Base-by-base conservation (phyloP, 805 yeast genomes). In the Kregervanrija delftensis region DNA sequence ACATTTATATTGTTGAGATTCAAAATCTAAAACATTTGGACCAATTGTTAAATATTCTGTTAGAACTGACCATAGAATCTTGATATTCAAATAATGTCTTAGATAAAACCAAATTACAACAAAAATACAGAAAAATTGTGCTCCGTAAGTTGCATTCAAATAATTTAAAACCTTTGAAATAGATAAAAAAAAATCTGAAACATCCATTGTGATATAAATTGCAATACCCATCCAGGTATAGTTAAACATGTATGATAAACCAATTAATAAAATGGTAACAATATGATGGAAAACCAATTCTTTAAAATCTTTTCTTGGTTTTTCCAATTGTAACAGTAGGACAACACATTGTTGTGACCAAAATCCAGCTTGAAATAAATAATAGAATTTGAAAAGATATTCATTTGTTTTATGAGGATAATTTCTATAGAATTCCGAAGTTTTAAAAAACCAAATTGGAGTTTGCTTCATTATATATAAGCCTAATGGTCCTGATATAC, bases 301-400 rank as follows among this genome's bases (percentile, higher is more conserved):
- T 55, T 81, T 70, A 67, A 81, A 90, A 64, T 93, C 99, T 65
- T 89, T 90, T 65, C 99, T 77, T 46, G 96, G 98, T 63, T 87
- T 87, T 66, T 93, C 99, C 49, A 93, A 73, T 64, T 85, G 96
- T 51, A 93, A 72, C 39, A 79, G 67, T 51, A 93, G 71, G 31
- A 93, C 85, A 35, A 86, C 80, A 1, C 95, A 82, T 67, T 93
- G 99, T 69, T 93, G 99, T 16, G 89, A 81, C 99, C 99, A 93
- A 65, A 88, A 93, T 4, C 97, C 85, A 5, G 98, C 97, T 68
- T 93, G 98, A 36, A 86, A 80, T 49, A 93, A 70, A 63, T 93
- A 93, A 61, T 84, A 93, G 11, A 79, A 63, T 68, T 93, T 93
- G 70, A 85, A 84, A 45, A 73, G 69, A 49, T 69, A 73, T 45